Base-by-base conservation (phyloP, 305 asterid genomes). In the Striga hermonthica region DNA sequence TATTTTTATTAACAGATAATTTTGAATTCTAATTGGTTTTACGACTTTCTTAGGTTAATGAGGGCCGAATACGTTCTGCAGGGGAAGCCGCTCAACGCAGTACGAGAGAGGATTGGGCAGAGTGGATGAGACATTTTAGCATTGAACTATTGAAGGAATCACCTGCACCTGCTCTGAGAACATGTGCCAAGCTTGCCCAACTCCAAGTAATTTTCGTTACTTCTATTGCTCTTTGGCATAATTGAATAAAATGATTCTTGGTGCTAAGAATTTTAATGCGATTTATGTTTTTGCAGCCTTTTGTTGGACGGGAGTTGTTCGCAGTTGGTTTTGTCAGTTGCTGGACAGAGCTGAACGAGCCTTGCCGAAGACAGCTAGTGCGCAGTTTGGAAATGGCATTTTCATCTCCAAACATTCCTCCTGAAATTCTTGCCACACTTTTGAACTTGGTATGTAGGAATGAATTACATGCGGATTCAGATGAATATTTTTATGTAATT, bases 81-180 rank as follows among this genome's bases (percentile, higher is more conserved):
- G 96, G 96, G 39, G 97, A 94, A 83, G 99, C 99, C 72, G 90
- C 99, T 76, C 96, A 93, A 64, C 96, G 99, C 72, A 93, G 99
- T 74, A 93, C 99, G 22, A 88, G 83, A 85, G 99, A 93, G 77
- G 99, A 93, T 73, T 93, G 99, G 99, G 96, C 95, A 66, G 97
- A 93, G 83, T 93, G 99, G 99, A 93, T 93, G 99, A 83, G 99
- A 69, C 99, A 93, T 81, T 93, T 90, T 75, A 93, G 99, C 80
- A 90, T 94, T 74, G 99, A 94, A 74, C 91, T 94, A 60, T 82
- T 93, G 67, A 94, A 86, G 82, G 95, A 94, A 75, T 94, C 99
- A 63, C 97, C 99, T 70, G 85, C 96, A 64, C 99, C 99, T 36
- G 97, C 99, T 70, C 72, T 94, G 74, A 83, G 97, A 81, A 90